A percentile compares a stretch with the other conserved stretches of the same genome.
Conservation (phyloP, 345 rosid species). For the Rubroshorea leprosula region DNA sequence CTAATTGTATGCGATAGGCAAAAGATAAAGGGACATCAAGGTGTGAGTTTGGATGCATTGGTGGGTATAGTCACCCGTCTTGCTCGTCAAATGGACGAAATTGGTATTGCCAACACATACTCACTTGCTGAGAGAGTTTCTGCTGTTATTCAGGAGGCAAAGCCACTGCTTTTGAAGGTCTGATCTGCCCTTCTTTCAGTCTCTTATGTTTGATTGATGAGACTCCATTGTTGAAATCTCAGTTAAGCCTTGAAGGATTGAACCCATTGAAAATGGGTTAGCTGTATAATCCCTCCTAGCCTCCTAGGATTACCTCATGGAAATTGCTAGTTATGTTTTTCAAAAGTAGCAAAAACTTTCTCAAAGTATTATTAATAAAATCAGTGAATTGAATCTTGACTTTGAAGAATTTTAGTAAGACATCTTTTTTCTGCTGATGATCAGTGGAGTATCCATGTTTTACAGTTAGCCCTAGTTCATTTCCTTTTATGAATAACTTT, state of each 20-base stretch:
- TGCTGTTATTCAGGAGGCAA: slow-evolving; percentile 78
- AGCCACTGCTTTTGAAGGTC: slow-evolving; percentile 87
- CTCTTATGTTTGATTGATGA: not conserved
- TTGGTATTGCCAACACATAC: slow-evolving; percentile 66
- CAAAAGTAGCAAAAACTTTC: not conserved
- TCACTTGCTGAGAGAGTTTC: slow-evolving; percentile 68
- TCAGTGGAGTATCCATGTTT: no score
- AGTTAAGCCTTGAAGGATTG: not conserved
- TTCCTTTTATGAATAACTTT: no score
- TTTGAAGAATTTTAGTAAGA: no score
- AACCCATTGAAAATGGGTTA: not conserved
- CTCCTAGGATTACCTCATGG: not conserved
- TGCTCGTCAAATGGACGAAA: slow-evolving; percentile 78
- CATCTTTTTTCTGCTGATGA: no score
- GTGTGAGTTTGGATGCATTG: slow-evolving; percentile 88
- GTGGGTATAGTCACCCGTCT: slow-evolving; percentile 89
- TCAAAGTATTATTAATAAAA: no score
- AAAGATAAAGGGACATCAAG: slow-evolving; percentile 79
- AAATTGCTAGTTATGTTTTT: not conserved
- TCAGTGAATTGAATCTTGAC: no score
- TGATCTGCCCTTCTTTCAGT: slow-evolving; percentile 23
- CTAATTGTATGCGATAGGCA: slow-evolving; percentile 85
- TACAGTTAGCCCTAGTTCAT: no score
- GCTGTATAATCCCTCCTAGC: not conserved
- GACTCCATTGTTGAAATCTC: slow-evolving; percentile 1